These are phyloP conservation scores for Trichosporon faecale DNA, from an alignment of 1,284 basidiomycete genomes.

Conservation along the genomic window DNA sequence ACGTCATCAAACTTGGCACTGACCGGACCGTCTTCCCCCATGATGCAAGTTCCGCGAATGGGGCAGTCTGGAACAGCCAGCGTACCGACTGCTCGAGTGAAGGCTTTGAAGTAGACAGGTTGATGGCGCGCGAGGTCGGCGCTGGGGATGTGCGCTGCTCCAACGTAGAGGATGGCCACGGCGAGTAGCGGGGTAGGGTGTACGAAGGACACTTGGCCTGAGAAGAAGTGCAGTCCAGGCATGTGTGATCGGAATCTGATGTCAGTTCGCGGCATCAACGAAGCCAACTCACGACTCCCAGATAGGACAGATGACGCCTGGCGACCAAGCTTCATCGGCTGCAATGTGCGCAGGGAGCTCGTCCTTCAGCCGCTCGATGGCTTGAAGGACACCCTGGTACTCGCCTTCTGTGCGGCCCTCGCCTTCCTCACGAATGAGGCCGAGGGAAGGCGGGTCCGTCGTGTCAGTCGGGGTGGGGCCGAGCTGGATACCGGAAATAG, in stretches of 20 bases:
- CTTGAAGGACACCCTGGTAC: slow-evolving; percentile 18
- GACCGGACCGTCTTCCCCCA: slow-evolving; percentile 13
- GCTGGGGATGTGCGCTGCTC: slow-evolving; percentile 23
- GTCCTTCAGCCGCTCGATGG: slow-evolving; percentile 20
- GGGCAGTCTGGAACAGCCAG: slow-evolving; percentile 24
- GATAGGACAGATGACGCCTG: slow-evolving; percentile 7
- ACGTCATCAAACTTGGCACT: slow-evolving; percentile 29
- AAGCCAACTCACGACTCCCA: slow-evolving; percentile 23
- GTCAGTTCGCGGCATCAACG: background rate
- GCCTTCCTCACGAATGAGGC: slow-evolving; percentile 8
- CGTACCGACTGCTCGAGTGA: slow-evolving; percentile 22
- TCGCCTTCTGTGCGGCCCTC: slow-evolving; percentile 7
- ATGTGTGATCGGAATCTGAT: slow-evolving; percentile 29
- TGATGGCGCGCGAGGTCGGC: slow-evolving; percentile 23
- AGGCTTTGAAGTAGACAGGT: slow-evolving; percentile 24
- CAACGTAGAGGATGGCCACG: slow-evolving; percentile 27
- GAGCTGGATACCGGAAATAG: background rate
- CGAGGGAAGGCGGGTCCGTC: background rate
- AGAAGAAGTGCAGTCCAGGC: slow-evolving; percentile 30
- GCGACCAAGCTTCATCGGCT: slow-evolving; percentile 18
- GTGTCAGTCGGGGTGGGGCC: background rate
- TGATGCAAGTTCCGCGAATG: slow-evolving; percentile 9
- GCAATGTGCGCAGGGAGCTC: slow-evolving; percentile 23
- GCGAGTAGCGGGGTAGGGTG: slow-evolving; percentile 27
- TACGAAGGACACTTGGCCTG: slow-evolving; percentile 28